Percentiles rank a stretch among this genome's conserved stretches.
Conservation (phyloP, 495 filamentous ascomycete species). For the Stereocaulon alpinum region DNA sequence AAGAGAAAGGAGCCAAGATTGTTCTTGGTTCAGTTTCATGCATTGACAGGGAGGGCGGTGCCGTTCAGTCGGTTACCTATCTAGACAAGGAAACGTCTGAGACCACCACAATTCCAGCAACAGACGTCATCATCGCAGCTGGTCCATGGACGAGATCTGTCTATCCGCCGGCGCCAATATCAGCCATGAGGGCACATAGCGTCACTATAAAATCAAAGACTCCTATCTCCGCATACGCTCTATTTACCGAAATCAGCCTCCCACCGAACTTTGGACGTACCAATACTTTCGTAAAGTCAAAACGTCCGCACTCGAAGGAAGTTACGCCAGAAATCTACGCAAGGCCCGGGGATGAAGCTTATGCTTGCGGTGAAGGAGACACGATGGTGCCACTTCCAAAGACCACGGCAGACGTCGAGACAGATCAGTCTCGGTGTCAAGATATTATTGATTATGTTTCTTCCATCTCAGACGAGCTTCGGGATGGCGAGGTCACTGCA, state of each 20-base stretch:
- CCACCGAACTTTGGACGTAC: slow-evolving; percentile 41
- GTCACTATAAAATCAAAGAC: slow-evolving; percentile 67
- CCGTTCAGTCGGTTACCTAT: slow-evolving; percentile 65
- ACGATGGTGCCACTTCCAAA: slow-evolving; percentile 61
- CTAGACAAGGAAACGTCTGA: slow-evolving; percentile 50
- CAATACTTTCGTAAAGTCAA: slow-evolving; percentile 38
- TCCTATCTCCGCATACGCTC: slow-evolving; percentile 73
- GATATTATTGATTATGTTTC: slow-evolving; percentile 77
- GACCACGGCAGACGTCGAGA: slow-evolving; percentile 65
- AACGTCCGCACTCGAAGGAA: slow-evolving; percentile 44
- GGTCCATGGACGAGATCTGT: slow-evolving; percentile 81
- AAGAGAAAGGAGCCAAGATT: slow-evolving; percentile 63
- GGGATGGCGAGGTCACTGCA: slow-evolving; percentile 63
- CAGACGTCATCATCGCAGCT: slow-evolving; percentile 72
- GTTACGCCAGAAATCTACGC: slow-evolving; percentile 91
- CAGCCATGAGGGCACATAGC: slow-evolving; percentile 76
- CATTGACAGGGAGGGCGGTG: slow-evolving; percentile 45
- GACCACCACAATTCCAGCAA: slow-evolving; percentile 55
- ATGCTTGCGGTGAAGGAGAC: slow-evolving; percentile 90
- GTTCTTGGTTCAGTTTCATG: slow-evolving; percentile 52
- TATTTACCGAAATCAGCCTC: slow-evolving; percentile 83
- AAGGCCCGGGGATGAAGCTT: slow-evolving; percentile 77
- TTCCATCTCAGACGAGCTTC: slow-evolving; percentile 65
- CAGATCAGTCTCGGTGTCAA: slow-evolving; percentile 68
- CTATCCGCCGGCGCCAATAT: slow-evolving; percentile 66